Evolutionary conservation across 2,329 filamentous ascomycete genomes (phyloP).

Genomic region (Thelonectria discophora): DNA sequence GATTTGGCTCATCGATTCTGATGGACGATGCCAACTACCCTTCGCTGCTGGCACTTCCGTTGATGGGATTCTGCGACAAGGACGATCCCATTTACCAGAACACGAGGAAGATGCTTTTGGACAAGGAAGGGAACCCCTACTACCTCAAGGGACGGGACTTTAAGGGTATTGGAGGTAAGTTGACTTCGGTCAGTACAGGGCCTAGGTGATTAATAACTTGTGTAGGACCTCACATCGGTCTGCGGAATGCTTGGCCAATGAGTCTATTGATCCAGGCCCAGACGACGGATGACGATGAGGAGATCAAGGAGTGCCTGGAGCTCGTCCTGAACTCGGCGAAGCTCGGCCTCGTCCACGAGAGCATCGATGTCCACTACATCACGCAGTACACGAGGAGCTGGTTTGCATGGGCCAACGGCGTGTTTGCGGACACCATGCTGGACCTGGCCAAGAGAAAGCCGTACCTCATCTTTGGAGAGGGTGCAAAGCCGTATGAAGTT

Average conservation of each 20-base stretch:
- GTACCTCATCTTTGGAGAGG: constrained; percentile 80
- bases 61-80: constrained; percentile 76
- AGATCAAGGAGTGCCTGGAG: constrained; percentile 78
- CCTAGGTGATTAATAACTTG: constrained; percentile 21
- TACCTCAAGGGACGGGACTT: constrained; percentile 82
- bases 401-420: constrained; percentile 98
- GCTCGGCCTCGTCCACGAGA: constrained; percentile 90
- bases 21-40: constrained; percentile 94
- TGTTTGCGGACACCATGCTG: constrained; percentile 91
- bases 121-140: constrained; percentile 84
- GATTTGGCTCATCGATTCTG: constrained; percentile 81
- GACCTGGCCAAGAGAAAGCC: constrained; percentile 91
- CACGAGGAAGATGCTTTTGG: constrained; percentile 80
- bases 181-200: too few relatives aligned
- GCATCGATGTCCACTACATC: constrained; percentile 78
- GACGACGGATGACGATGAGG: constrained; percentile 83
- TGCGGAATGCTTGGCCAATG: constrained; percentile 97
- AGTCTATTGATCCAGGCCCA: constrained; percentile 89
- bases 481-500: constrained; percentile 66
- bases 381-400: constrained; percentile 84
- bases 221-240: constrained; percentile 73
- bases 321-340: constrained; percentile 78
- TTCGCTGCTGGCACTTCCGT: constrained; percentile 78
- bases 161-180: constrained; percentile 83
- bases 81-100: constrained; percentile 82